These are phyloP conservation scores for Suillus hirtellus DNA, from an alignment of 768 basidiomycete species.

Conservation along the genomic window DNA sequence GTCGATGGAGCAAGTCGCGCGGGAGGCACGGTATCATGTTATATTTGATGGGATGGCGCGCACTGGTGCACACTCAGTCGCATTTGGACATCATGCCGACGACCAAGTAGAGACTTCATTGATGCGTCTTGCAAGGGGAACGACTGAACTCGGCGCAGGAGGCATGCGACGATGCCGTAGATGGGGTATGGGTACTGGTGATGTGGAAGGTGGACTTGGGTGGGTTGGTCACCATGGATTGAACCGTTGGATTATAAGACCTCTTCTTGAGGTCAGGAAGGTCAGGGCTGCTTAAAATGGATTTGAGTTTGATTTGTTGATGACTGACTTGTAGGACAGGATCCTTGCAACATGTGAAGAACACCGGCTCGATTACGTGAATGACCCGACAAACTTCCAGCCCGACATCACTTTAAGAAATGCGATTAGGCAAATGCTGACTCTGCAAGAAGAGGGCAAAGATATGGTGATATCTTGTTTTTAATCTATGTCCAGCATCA, in stretches of 20 bases:
- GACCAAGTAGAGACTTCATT: slow-evolving; percentile 84
- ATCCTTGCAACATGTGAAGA: slow-evolving; percentile 77
- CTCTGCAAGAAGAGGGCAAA: slow-evolving; percentile 18
- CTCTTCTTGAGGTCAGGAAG: slow-evolving; percentile 68
- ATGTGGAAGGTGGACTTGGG: slow-evolving; percentile 31
- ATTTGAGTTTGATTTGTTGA: slow-evolving; percentile 9
- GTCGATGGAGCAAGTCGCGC: slow-evolving; percentile 56
- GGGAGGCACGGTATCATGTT: slow-evolving; percentile 56
- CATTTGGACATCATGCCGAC: slow-evolving; percentile 77
- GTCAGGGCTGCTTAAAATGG: slow-evolving; percentile 35
- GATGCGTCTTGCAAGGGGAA: slow-evolving; percentile 64
- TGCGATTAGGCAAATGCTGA: slow-evolving; percentile 56
- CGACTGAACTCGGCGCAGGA: slow-evolving; percentile 54
- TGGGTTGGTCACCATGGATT: slow-evolving; percentile 59
- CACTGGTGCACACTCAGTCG: slow-evolving; percentile 43
- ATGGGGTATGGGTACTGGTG: slow-evolving; percentile 73
- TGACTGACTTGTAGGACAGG: slow-evolving; percentile 53
- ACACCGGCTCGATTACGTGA: slow-evolving; percentile 58
- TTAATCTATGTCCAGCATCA: neutral
- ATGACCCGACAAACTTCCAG: slow-evolving; percentile 74
- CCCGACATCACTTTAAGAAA: slow-evolving; percentile 73
- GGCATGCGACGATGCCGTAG: slow-evolving; percentile 70
- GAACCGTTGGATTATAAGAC: slow-evolving; percentile 69
- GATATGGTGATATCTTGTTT: slow-evolving; percentile 2
- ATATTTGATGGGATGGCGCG: slow-evolving; percentile 50